A percentile compares a stretch with the other conserved stretches of the same genome.
Conservation (phyloP, 805 yeast species). For the Suhomyces vadensis region DNA sequence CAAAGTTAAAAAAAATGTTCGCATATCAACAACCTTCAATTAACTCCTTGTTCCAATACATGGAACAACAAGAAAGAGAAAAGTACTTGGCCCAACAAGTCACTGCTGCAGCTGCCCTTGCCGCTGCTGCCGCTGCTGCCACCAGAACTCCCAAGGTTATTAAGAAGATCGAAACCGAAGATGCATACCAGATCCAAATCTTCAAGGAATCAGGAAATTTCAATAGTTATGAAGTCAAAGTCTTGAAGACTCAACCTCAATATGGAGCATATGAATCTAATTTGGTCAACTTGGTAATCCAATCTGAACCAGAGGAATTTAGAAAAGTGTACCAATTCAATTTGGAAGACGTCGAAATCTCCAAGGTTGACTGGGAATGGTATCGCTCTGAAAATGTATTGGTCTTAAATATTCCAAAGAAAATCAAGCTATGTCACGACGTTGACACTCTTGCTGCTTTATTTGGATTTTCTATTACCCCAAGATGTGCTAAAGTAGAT, state of each 20-base stretch:
- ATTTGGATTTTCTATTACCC: conserved; percentile 4
- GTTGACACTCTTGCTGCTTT: conserved; percentile 14
- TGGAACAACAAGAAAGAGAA: conserved; percentile 6
- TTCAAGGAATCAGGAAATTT: conserved; percentile 36
- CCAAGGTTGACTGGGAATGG: conserved; percentile 37
- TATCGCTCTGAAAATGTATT: conserved; percentile 30
- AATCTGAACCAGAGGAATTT: conserved; percentile 29
- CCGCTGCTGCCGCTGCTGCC: conserved; percentile 1
- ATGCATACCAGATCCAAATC: conserved; percentile 37
- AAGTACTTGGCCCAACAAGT: conserved; percentile 8
- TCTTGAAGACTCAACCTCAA: conserved; percentile 1
- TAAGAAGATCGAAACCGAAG: conserved; percentile 37
- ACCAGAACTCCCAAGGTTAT: conserved; percentile 28
- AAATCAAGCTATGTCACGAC: conserved; percentile 16
- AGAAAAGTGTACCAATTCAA: conserved; percentile 33
- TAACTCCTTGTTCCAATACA: conserved; percentile 31
- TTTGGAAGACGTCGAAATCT: conserved; percentile 30
- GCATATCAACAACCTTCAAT: conserved; percentile 11
- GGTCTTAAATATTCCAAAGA: conserved; percentile 39
- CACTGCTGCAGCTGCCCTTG: conserved; percentile 2
- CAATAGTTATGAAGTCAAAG: conserved; percentile 16
- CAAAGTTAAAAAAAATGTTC: conserved; percentile 4
- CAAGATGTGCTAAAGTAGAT: too few species aligned
- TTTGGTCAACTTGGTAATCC: conserved; percentile 20
- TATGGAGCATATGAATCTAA: conserved; percentile 1